A percentile compares a stretch with the other conserved stretches of the same genome.
These are phyloP conservation scores for Juglanconis oblonga DNA, from an alignment of 2,329 filamentous ascomycete species.

Conservation along the genomic window DNA sequence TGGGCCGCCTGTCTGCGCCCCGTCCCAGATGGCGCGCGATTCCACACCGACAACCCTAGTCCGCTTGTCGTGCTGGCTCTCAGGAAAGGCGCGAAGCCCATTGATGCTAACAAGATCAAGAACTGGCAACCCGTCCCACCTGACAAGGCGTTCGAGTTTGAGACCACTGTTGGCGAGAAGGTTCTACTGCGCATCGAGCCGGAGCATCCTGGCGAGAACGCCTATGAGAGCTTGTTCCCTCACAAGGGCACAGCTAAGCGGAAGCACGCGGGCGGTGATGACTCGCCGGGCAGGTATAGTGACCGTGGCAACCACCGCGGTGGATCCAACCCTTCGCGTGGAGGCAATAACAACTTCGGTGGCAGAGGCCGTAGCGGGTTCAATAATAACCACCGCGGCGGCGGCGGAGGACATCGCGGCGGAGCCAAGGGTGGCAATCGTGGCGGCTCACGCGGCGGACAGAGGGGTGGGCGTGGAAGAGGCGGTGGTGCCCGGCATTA, in stretches of 20 bases:
- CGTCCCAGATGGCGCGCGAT: slow-evolving; percentile 61
- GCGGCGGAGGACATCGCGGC: slow-evolving; percentile 21
- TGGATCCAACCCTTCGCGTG: slow-evolving; percentile 21
- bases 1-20: slow-evolving; percentile 85
- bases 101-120: slow-evolving; percentile 77
- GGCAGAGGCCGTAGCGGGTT: slow-evolving; percentile 32
- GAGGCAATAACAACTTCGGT: slow-evolving; percentile 25
- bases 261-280: slow-evolving; percentile 58
- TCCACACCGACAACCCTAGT: slow-evolving; percentile 75
- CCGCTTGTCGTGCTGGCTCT: slow-evolving; percentile 83
- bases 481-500: slow-evolving; percentile 52
- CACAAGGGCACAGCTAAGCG: slow-evolving; percentile 57
- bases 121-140: slow-evolving; percentile 76
- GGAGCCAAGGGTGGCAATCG: slow-evolving; percentile 2
- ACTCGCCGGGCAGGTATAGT: slow-evolving; percentile 25
- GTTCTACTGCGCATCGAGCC: slow-evolving; percentile 76
- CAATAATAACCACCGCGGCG: slow-evolving; percentile 38
- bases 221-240: slow-evolving; percentile 60
- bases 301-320: slow-evolving; percentile 7
- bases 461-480: slow-evolving; percentile 41
- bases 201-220: slow-evolving; percentile 60
- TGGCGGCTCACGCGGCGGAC: slow-evolving; percentile 35
- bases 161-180: slow-evolving; percentile 84
- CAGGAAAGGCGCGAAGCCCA: slow-evolving; percentile 69
- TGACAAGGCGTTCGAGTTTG: slow-evolving; percentile 72